phyloP scores from a whole-genome alignment of 768 basidiomycete genomes.

The Kockovaella imperatae region DNA sequence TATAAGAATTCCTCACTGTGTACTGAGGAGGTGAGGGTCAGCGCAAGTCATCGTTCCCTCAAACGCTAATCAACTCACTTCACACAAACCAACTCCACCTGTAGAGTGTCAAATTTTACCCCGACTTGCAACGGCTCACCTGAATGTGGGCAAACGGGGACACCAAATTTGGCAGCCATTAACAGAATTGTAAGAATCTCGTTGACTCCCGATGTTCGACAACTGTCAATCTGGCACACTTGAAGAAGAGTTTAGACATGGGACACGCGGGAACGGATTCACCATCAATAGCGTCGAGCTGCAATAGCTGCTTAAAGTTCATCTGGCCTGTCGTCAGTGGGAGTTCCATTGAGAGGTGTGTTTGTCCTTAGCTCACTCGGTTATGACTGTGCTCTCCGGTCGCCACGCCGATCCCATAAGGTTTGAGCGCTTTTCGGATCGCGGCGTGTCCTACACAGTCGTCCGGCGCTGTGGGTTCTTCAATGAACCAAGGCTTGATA shows the following conservation, averaged over 20 bases:
- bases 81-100: no score
- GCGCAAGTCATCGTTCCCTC: no score
- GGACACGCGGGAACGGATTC: no score
- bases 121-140: no score
- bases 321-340: constrained; percentile 10
- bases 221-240: constrained; percentile 88
- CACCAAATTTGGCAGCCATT: constrained; percentile 85
- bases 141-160: constrained; percentile 86
- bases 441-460: constrained; percentile 63
- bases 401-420: constrained; percentile 76
- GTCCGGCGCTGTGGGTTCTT: constrained; percentile 87
- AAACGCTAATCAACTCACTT: neutral
- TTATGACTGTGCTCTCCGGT: constrained; percentile 95
- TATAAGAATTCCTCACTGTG: no score
- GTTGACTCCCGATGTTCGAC: constrained; percentile 84
- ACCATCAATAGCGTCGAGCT: constrained; percentile 79
- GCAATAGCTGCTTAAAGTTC: constrained; percentile 86
- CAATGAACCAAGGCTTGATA: constrained; percentile 92
- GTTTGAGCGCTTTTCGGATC: constrained; percentile 63
- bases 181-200: constrained; percentile 83
- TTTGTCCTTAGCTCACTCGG: constrained; percentile 34
- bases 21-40: no score
- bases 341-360: neutral
- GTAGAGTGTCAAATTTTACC: no score
- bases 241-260: no score